These are phyloP conservation scores for Plasmodium inui DNA, from an alignment of 169 alveolate species.

Conservation along the genomic window DNA sequence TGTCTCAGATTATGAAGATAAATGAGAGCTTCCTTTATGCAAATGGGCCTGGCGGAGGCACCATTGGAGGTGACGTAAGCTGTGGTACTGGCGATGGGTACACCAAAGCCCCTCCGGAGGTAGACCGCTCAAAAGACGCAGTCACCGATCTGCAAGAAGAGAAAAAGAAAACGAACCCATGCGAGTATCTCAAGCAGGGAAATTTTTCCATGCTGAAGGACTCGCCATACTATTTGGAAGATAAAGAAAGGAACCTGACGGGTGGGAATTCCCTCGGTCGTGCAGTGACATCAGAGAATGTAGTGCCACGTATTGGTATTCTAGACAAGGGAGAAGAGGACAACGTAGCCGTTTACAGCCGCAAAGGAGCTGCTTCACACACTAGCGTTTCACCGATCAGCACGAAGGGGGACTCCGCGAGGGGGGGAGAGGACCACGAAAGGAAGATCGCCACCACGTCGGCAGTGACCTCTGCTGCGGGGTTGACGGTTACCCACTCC, in stretches of 20 bases:
- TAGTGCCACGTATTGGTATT: background rate
- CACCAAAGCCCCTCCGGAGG: background rate
- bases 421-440: no score
- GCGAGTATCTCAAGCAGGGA: background rate
- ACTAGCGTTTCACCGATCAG: background rate
- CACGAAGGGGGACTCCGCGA: background rate
- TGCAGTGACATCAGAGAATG: background rate
- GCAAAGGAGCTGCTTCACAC: background rate
- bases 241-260: background rate
- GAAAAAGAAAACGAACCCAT: background rate
- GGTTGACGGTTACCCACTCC: no score
- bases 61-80: background rate
- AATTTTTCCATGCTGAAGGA: background rate
- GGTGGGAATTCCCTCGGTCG: background rate
- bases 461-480: background rate
- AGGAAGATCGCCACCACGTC: background rate
- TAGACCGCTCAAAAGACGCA: background rate
- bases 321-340: background rate
- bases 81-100: background rate
- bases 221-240: conserved; percentile 18
- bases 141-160: background rate
- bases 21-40: conserved; percentile 42
- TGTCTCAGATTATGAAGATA: conserved; percentile 46
- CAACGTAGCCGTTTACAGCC: background rate
- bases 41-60: background rate